phyloP scores from a whole-genome alignment of 2,329 filamentous ascomycete species.

The Immersiporthe knoxdaviesiana region DNA sequence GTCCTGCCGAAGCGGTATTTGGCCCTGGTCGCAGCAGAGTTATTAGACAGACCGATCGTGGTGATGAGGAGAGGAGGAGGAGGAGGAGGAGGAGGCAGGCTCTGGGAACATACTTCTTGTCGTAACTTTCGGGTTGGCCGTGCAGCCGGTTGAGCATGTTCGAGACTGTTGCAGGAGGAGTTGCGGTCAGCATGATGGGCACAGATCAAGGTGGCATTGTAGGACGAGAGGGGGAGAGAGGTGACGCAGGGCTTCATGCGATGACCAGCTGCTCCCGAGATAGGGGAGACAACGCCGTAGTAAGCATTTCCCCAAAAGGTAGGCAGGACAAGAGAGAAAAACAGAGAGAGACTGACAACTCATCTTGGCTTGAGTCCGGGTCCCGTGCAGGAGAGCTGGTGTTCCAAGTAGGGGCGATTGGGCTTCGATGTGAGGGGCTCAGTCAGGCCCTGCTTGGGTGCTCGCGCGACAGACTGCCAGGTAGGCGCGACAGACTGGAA shows the following conservation, averaged over 20 bases:
- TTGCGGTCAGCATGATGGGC: conserved; percentile 26
- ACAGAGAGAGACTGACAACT: conserved; percentile 3
- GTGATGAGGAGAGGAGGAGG: conserved; percentile 23
- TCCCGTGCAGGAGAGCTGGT: not conserved
- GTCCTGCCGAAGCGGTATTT: conserved; percentile 93
- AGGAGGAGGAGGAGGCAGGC: conserved; percentile 23
- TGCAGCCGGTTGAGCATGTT: conserved; percentile 95
- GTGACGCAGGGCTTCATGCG: not conserved
- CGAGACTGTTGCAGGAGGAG: conserved; percentile 59
- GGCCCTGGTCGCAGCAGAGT: conserved; percentile 55
- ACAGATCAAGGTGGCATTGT: conserved; percentile 9
- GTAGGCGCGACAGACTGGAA: conserved; percentile 7
- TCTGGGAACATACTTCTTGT: conserved; percentile 78
- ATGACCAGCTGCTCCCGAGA: conserved; percentile 5
- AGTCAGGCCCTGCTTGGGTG: conserved; percentile 5
- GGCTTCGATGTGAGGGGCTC: not conserved
- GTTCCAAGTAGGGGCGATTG: conserved; percentile 1
- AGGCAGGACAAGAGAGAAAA: not conserved
- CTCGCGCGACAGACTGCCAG: not conserved
- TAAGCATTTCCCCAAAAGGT: not conserved
- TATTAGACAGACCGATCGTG: conserved; percentile 31
- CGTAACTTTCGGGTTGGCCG: conserved; percentile 96
- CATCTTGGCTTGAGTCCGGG: not conserved
- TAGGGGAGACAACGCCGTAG: not conserved
- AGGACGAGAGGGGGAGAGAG: not conserved